phyloP scores from a whole-genome alignment of 805 yeast genomes.

The Pichia membranifaciens region DNA sequence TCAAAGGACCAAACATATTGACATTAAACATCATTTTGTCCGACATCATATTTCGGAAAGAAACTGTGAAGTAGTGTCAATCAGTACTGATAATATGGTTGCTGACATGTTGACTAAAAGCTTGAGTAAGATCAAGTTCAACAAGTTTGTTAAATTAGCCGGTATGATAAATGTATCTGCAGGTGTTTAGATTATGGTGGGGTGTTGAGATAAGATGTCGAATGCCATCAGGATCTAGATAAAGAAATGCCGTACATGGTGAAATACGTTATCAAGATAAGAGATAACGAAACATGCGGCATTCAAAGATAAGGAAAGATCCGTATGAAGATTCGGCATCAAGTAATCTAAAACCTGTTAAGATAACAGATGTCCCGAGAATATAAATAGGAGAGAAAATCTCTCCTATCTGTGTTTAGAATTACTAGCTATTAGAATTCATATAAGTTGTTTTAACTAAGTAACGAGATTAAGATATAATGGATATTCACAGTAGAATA shows the following conservation, averaged over 20 bases:
- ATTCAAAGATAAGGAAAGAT: too few relatives aligned
- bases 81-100: conserved; percentile 1
- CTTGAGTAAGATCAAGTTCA: background rate
- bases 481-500: background rate
- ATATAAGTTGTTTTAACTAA: too few relatives aligned
- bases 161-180: background rate
- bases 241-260: too few relatives aligned
- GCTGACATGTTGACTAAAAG: background rate
- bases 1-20: conserved; percentile 8
- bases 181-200: conserved; percentile 3
- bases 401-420: too few relatives aligned
- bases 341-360: too few relatives aligned
- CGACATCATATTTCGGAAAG: background rate
- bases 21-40: conserved; percentile 4
- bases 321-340: too few relatives aligned
- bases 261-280: too few relatives aligned
- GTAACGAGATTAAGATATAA: background rate
- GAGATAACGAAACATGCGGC: too few relatives aligned
- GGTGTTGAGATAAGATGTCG: conserved; percentile 3
- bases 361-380: too few relatives aligned
- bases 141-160: background rate
- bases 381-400: too few relatives aligned
- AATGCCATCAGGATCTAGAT: too few relatives aligned
- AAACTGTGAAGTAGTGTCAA: background rate
- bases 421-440: too few relatives aligned